Evolutionary conservation across 179 eudicot genomes (phyloP).

Genomic region (Spergularia azorica): DNA sequence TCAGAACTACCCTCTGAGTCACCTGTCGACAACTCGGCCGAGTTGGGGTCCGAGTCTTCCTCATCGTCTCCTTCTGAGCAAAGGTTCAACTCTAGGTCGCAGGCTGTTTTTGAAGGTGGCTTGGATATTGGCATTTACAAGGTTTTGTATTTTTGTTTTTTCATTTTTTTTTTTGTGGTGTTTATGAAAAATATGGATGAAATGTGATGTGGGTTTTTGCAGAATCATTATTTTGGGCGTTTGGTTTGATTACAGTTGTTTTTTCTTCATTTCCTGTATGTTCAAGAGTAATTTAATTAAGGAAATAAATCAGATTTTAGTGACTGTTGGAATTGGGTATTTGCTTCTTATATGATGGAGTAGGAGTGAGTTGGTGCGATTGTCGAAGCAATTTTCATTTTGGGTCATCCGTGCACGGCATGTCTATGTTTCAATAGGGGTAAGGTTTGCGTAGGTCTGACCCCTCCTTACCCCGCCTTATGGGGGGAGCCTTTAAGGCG

Average conservation of each 20-base stretch:
- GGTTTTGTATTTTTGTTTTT: slow-evolving; percentile 28
- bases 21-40: background rate
- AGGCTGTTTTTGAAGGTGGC: slow-evolving; percentile 54
- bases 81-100: background rate
- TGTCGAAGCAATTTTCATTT: too few relatives aligned
- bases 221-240: background rate
- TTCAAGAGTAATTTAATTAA: too few relatives aligned
- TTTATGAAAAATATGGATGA: background rate
- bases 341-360: too few relatives aligned
- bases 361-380: too few relatives aligned
- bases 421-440: too few relatives aligned
- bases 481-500: too few relatives aligned
- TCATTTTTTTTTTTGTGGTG: background rate
- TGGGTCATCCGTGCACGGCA: too few relatives aligned
- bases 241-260: background rate
- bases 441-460: too few relatives aligned
- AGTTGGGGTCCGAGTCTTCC: background rate
- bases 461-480: too few relatives aligned
- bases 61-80: slow-evolving; percentile 24
- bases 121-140: slow-evolving; percentile 66
- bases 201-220: background rate
- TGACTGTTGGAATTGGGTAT: too few relatives aligned
- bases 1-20: slow-evolving; percentile 23
- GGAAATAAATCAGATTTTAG: too few relatives aligned
- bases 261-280: too few relatives aligned